Base-by-base conservation (phyloP, 768 basidiomycete species). In the Tricholoma terreum region DNA sequence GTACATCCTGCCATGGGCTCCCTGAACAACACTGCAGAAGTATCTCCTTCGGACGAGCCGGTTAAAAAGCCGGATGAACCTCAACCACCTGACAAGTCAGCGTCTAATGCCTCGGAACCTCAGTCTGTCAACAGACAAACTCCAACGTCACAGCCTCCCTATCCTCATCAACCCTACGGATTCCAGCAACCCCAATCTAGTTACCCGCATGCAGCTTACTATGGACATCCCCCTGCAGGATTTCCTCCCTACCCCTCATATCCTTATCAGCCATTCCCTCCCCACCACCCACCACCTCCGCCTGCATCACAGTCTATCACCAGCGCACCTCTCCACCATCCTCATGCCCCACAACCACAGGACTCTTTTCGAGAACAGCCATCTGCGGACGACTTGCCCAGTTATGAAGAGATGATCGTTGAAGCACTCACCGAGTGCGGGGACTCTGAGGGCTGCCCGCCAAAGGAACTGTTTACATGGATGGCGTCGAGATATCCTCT, bases 361-460 rank as follows among this genome's bases (percentile, higher is more conserved):
- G 63, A 68, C 4, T 51, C 65, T 17, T 67, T 67, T 21, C 63
- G 67, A 2, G 42, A 63, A 61, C 6, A 69, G 58, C 21, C 57
- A 19, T 61, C 68, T 5, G 66, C 68, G 8, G 81, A 82, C 30
- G 82, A 91, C 63, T 77, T 94, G 50, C 92, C 92, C 6, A 89
- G 87, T 61, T 94, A 94, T 56, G 92, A 94, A 66, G 92, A 94
- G 60, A 94, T 94, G 92, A 89, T 94, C 15, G 89, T 87, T 10
- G 88, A 90, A 66, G 91, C 90, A 0, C 73, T 94, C 22, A 71
- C 75, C 12, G 87, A 86, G 55, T 78, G 82, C 42, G 76, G 73
- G 6, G 89, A 91, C 56, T 77, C 84, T 1, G 89, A 94, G 46
- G 92, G 92, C 15, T 82, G 83, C 55, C 86, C 86, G 6, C 92